phyloP scores from a whole-genome alignment of 768 basidiomycete genomes.

The Agrocybe chaxingu region DNA sequence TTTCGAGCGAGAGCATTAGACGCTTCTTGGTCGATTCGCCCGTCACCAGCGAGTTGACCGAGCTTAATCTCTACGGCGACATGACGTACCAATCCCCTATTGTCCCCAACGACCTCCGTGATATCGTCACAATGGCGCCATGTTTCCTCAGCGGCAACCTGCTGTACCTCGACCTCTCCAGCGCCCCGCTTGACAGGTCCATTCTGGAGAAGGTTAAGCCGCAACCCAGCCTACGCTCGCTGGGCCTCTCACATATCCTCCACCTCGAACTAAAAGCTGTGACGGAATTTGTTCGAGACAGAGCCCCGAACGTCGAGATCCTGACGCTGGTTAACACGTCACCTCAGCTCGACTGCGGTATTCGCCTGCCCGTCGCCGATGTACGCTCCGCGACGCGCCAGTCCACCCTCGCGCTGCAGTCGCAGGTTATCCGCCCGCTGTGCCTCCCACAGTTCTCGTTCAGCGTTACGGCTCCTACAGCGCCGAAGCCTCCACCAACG shows the following conservation, averaged over 20 bases:
- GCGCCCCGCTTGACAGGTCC: conserved; percentile 63
- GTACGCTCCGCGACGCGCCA: conserved; percentile 52
- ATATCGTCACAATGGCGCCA: conserved; percentile 71
- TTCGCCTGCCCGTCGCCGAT: conserved; percentile 32
- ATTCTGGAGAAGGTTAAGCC: conserved; percentile 52
- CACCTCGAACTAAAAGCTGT: conserved; percentile 62
- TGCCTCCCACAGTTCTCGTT: conserved; percentile 78
- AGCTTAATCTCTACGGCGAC: conserved; percentile 90
- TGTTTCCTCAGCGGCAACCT: conserved; percentile 75
- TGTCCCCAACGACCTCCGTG: conserved; percentile 56
- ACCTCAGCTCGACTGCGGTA: conserved; percentile 65
- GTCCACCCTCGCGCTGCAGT: conserved; percentile 74
- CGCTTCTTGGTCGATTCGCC: conserved; percentile 69
- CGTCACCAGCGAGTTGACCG: conserved; percentile 57
- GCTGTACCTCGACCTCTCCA: conserved; percentile 88
- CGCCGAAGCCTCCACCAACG: conserved; percentile 52
- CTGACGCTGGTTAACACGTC: conserved; percentile 78
- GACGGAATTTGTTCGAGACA: conserved; percentile 61
- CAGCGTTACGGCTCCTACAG: conserved; percentile 34
- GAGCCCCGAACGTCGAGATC: conserved; percentile 79
- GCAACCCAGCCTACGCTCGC: conserved; percentile 76
- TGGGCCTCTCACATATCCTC: conserved; percentile 88
- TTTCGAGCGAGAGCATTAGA: conserved; percentile 77
- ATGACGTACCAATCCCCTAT: conserved; percentile 77
- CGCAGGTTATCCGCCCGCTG: conserved; percentile 73